Conservation (phyloP, 345 rosid genomes). For the Ceriops zippeliana region DNA sequence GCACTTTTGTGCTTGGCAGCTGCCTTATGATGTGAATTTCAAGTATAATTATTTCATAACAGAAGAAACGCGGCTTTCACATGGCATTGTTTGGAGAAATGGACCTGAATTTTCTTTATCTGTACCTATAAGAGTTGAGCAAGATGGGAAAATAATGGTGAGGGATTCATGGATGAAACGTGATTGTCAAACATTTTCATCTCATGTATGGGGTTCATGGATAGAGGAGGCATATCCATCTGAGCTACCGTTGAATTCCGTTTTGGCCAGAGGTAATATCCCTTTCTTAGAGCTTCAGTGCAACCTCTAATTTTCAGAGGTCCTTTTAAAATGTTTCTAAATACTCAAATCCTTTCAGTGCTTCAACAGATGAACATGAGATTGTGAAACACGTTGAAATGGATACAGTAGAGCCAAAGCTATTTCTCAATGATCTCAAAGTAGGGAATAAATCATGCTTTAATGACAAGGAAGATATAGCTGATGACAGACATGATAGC, state of each 20-base stretch:
- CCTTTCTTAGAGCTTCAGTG: conserved; percentile 20
- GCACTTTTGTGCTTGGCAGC: conserved; percentile 43
- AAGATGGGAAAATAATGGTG: conserved; percentile 45
- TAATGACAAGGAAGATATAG: conserved; percentile 25
- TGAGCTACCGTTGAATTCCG: conserved; percentile 27
- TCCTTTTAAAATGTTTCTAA: conserved; percentile 48
- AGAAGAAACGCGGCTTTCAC: conserved; percentile 43
- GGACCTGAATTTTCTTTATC: conserved; percentile 80
- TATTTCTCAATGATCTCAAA: conserved; percentile 33
- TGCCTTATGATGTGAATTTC: conserved; percentile 64
- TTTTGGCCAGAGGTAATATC: conserved; percentile 57
- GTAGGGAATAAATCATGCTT: conserved; percentile 31
- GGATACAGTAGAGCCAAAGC: conserved; percentile 29
- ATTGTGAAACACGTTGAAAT: conserved; percentile 24
- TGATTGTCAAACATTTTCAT: conserved; percentile 32
- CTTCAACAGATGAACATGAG: conserved; percentile 75
- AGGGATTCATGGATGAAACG: conserved; percentile 82
- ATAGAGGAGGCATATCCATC: conserved; percentile 51
- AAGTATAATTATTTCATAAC: conserved; percentile 76
- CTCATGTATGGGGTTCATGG: conserved; percentile 76
- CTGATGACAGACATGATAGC: conserved; percentile 22
- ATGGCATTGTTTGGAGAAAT: conserved; percentile 68
- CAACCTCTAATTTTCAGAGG: conserved; percentile 18
- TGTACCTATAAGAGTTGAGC: conserved; percentile 42
- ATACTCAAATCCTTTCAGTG: conserved; percentile 95